Base-by-base conservation (phyloP, 345 rosid species). In the Camelina hispida region DNA sequence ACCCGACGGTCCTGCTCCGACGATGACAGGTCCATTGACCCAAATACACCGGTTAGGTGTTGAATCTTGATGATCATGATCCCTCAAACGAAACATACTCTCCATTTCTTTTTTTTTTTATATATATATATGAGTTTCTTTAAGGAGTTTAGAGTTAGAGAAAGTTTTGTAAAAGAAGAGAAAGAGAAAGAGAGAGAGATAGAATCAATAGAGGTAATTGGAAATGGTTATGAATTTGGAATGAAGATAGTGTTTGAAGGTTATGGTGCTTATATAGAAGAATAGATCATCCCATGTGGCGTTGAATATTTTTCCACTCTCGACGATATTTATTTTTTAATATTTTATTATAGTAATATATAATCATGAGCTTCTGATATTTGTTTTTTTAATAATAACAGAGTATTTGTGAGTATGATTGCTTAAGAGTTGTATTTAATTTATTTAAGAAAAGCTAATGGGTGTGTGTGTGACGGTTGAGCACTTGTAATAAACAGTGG, bases 1-100 rank as follows among this genome's bases (percentile, higher is more conserved):
- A 17, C 96, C 97, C 0, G 97, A 85, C 0, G 97, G 97, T 28
- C 97, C 97, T 5, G 93, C 96, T 8, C 97, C 97, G 12, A 91
- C 87, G 22, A 89, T 92, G 64, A 92, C 80, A 2, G 93, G 96
- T 23, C 97, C 96, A 13, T 80, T 88, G 17, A 92, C 96, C 91
- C 81, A 83, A 59, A 84, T 85, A 77, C 89, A 83, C 60, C 90
- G 82, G 38, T 76, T 82, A 35, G 75, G 56, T 7, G 66, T 60
- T 85, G 66, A 70, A 46, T 85, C 85, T 2, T 76, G 68, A 14
- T 76, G 68, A 14, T 86, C 85, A 1, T 80, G 83, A 81, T 76
- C 87, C 50, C 11, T 80, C 11, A 71, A 73, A 13, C 80, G 83
- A 55, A 87, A 81, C 66, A 81, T 67, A 59, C 38, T 81, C 61